phyloP scores from a whole-genome alignment of 2,329 filamentous ascomycete genomes.

The Colletotrichum spaethianum region DNA sequence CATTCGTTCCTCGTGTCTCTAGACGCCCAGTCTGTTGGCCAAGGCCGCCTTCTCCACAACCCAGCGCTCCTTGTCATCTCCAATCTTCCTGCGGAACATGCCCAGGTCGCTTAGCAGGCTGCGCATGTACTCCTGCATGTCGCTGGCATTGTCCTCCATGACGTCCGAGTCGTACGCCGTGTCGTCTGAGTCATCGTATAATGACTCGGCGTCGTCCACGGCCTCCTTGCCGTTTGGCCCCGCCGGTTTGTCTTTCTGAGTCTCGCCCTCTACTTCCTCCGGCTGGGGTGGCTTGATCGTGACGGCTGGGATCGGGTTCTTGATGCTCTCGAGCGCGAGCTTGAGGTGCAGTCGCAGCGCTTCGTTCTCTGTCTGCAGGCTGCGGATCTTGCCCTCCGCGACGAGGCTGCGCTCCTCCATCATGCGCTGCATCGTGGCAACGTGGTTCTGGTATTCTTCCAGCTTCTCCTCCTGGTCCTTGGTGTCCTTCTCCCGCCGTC shows the following conservation, averaged over 20 bases:
- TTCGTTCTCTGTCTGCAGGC: constrained; percentile 91
- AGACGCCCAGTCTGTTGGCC: constrained; percentile 59
- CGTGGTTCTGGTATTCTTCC: constrained; percentile 94
- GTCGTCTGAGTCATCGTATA: constrained; percentile 58
- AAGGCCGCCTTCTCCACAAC: constrained; percentile 71
- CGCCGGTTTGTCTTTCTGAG: constrained; percentile 32
- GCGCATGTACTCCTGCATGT: constrained; percentile 89
- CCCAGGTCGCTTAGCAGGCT: constrained; percentile 85
- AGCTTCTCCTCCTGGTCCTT: constrained; percentile 85
- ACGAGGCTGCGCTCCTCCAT: constrained; percentile 96
- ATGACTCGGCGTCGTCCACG: constrained; percentile 70
- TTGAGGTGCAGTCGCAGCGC: constrained; percentile 89
- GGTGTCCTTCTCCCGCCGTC: constrained; percentile 81
- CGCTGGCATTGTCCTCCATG: constrained; percentile 68
- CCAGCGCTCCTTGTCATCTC: constrained; percentile 83
- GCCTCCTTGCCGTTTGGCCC: constrained; percentile 62
- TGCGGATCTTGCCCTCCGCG: constrained; percentile 93
- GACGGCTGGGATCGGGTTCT: constrained; percentile 87
- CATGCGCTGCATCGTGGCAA: constrained; percentile 89
- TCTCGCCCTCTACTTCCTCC: constrained; percentile 22
- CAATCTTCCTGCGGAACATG: constrained; percentile 87
- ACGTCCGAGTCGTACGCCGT: constrained; percentile 58
- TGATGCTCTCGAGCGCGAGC: constrained; percentile 86
- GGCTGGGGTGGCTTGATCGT: constrained; percentile 50
- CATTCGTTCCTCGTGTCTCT: constrained; percentile 30